These are phyloP conservation scores for Mucor racemosus DNA, from an alignment of 371 early-diverging fungal genomes.

Conservation along the genomic window DNA sequence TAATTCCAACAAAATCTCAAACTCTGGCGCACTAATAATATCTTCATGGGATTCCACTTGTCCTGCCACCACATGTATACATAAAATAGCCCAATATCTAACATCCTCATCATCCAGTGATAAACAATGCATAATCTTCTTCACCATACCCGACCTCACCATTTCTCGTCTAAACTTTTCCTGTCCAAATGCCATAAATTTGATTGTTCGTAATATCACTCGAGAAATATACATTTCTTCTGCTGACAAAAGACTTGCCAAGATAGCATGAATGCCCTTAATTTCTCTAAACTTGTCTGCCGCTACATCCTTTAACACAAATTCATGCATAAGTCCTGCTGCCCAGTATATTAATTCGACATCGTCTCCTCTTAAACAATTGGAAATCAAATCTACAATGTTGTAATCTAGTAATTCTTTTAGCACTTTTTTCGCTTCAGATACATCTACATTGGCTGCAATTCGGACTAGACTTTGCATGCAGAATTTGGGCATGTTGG, in stretches of 20 bases:
- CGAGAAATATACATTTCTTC: conserved; percentile 75
- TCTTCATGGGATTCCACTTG: conserved; percentile 51
- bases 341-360: conserved; percentile 85
- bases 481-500: conserved; percentile 84
- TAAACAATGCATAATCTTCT: conserved; percentile 66
- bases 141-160: conserved; percentile 61
- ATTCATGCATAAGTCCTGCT: conserved; percentile 81
- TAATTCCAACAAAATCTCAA: conserved; percentile 41
- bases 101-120: conserved; percentile 76
- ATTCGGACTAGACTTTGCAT: conserved; percentile 82
- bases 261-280: conserved; percentile 64
- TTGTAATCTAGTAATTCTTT: conserved; percentile 64
- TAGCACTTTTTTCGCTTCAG: conserved; percentile 52
- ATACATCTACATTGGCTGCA: conserved; percentile 62
- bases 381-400: conserved; percentile 69
- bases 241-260: conserved; percentile 60
- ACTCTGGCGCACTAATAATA: conserved; percentile 45
- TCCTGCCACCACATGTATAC: conserved; percentile 57
- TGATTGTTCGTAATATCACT: conserved; percentile 71
- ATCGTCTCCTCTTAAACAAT: conserved; percentile 79
- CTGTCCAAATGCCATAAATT: conserved; percentile 72
- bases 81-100: conserved; percentile 73
- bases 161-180: conserved; percentile 57
- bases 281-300: conserved; percentile 62
- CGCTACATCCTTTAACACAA: conserved; percentile 72